Base-by-base conservation (phyloP, 164 flowering plant genomes). In the Magnolia changhungtana region DNA sequence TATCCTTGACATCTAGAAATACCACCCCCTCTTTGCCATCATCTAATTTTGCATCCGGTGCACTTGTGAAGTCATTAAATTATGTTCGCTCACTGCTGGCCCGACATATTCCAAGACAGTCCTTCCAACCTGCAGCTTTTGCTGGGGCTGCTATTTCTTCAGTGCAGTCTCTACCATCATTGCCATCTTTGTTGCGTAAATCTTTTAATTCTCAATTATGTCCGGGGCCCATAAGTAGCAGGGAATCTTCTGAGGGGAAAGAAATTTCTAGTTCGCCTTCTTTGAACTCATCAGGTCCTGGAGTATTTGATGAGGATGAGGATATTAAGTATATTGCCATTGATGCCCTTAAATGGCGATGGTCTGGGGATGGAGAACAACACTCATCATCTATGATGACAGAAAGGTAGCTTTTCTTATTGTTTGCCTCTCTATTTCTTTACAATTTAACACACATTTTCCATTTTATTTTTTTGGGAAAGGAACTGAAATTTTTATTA, bases 311-410 rank as follows among this genome's bases (percentile, higher is more conserved):
- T 81, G 90, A 78, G 75, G 66, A 67, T 55, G 92, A 87, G 66
- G 90, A 87, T 77, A 61, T 67, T 76, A 88, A 88, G 7, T 92
- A 83, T 80, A 87, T 92, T 77, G 80, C 93, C 21, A 61, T 63
- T 74, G 99, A 96, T 87, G 88, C 90, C 74, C 82, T 92, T 67
- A 87, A 88, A 61, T 94, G 98, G 99, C 90, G 98, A n/a, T 93
- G 97, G 98, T 78, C 79, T 71, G 84, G 87, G 76, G 95, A 67
- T 29, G 20, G 45, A 27, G 71, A 88, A 31, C 89, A 83, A 18
- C 89, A 82, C 4, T 77, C 78, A 7, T 81, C 92, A 58, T 67
- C 75, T 8, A 67, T 81, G 69, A 83, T 80, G 18, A 50, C 81
- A 59, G 91, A 90, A 72, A 88, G 97, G 99, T 96, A 83, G 23